Conservation (phyloP, 768 basidiomycete species). For the Auricularia auricula-judae region DNA sequence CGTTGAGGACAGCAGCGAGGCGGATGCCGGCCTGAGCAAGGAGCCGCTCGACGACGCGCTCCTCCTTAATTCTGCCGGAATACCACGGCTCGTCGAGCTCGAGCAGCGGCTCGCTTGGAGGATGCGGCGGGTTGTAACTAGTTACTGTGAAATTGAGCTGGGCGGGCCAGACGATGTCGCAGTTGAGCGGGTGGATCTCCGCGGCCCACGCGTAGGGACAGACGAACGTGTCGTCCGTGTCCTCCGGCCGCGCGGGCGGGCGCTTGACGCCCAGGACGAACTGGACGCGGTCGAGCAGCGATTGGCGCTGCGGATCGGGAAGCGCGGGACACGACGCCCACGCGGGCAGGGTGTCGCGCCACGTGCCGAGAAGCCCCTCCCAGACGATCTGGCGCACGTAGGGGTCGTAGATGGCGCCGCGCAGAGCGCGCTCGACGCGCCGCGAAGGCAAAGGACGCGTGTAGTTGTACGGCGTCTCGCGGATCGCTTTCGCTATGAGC, state of each 20-base stretch:
- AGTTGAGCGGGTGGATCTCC: slow-evolving; percentile 67
- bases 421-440: slow-evolving; percentile 54
- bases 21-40: slow-evolving; percentile 76
- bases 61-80: slow-evolving; percentile 50
- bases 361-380: slow-evolving; percentile 70
- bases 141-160: slow-evolving; percentile 46
- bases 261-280: neutral
- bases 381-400: slow-evolving; percentile 78
- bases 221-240: slow-evolving; percentile 42
- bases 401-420: slow-evolving; percentile 76
- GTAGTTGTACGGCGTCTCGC: slow-evolving; percentile 67
- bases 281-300: neutral
- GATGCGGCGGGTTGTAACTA: slow-evolving; percentile 11
- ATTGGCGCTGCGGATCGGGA: slow-evolving; percentile 8
- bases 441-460: slow-evolving; percentile 56
- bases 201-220: slow-evolving; percentile 77
- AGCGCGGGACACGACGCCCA: slow-evolving; percentile 63
- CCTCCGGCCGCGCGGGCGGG: neutral
- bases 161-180: slow-evolving; percentile 69
- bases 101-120: slow-evolving; percentile 29
- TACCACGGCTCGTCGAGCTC: slow-evolving; percentile 81
- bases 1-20: slow-evolving; percentile 75
- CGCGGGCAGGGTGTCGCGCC: slow-evolving; percentile 41
- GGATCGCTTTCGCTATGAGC: slow-evolving; percentile 74
- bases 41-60: slow-evolving; percentile 69